Evolutionary conservation across 1,284 basidiomycete species (phyloP).

Genomic region (Cryptococcus jaspeensis): DNA sequence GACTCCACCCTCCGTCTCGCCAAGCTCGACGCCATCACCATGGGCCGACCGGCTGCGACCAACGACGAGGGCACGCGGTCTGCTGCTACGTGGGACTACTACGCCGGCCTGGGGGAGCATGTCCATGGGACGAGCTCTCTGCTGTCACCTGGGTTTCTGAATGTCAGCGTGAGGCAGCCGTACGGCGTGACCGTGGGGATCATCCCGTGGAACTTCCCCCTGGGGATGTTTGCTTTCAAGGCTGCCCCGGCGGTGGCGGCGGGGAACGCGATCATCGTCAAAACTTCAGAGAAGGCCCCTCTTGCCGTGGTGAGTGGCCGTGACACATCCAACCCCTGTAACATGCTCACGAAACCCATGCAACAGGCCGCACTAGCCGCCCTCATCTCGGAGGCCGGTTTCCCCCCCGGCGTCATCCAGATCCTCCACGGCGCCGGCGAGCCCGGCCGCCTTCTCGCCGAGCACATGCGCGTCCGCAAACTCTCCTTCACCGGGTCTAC

Average conservation of each 20-base stretch:
- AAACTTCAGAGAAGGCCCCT: constrained; percentile 88
- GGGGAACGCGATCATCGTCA: constrained; percentile 47
- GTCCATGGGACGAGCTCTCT: too few relatives aligned
- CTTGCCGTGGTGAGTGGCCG: too few relatives aligned
- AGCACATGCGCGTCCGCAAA: constrained; percentile 79
- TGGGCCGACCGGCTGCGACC: background rate
- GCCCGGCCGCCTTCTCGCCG: constrained; percentile 78
- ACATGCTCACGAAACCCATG: background rate
- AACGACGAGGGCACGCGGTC: background rate
- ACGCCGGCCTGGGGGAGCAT: background rate
- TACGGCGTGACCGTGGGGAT: background rate
- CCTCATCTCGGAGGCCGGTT: constrained; percentile 60
- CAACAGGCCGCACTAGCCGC: constrained; percentile 8
- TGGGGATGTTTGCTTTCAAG: constrained; percentile 92
- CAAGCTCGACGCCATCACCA: background rate
- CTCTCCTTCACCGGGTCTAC: constrained; percentile 61
- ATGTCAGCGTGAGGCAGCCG: background rate
- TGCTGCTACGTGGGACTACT: background rate
- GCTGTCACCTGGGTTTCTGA: background rate
- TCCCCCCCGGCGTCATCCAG: constrained; percentile 89
- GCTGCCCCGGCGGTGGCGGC: constrained; percentile 84
- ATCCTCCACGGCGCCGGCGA: constrained; percentile 80
- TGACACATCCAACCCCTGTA: background rate
- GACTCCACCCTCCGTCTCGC: too few relatives aligned
- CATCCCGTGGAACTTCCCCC: constrained; percentile 40